Percentiles rank a stretch among this genome's conserved stretches.
These are phyloP conservation scores for Paramecium sonneborni DNA, from an alignment of 73 alveolate species.

Conservation along the genomic window DNA sequence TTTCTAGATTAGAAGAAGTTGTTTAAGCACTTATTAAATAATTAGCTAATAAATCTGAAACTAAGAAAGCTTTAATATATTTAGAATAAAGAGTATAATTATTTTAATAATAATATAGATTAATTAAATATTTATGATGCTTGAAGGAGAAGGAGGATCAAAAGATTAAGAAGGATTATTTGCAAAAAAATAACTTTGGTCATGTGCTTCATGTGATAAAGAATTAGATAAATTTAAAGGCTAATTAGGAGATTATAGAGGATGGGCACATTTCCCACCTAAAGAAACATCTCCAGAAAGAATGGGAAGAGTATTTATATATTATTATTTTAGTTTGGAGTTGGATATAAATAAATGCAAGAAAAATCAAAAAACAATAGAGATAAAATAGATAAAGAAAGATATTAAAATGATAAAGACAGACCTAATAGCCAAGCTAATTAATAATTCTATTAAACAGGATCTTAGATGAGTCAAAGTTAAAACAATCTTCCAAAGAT, in stretches of 20 bases:
- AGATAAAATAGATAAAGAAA: slow-evolving; percentile 45
- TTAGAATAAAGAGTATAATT: slow-evolving; percentile 52
- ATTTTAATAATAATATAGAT: neutral
- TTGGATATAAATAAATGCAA: slow-evolving; percentile 40
- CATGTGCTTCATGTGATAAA: slow-evolving; percentile 67
- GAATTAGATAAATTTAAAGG: slow-evolving; percentile 60
- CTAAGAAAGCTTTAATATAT: slow-evolving; percentile 55
- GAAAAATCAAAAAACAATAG: slow-evolving; percentile 9
- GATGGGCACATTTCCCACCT: slow-evolving; percentile 70
- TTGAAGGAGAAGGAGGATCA: slow-evolving; percentile 44
- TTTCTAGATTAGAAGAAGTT: slow-evolving; percentile 62
- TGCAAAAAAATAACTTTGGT: slow-evolving; percentile 64
- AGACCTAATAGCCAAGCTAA: slow-evolving; percentile 17
- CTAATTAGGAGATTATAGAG: slow-evolving; percentile 56
- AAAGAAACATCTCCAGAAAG: slow-evolving; percentile 69
- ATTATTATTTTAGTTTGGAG: slow-evolving; percentile 22
- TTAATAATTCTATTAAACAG: neutral
- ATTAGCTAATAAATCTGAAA: slow-evolving; percentile 62
- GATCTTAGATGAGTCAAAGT: slow-evolving; percentile 12
- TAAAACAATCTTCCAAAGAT: slow-evolving; percentile 14
- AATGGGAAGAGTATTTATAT: slow-evolving; percentile 65
- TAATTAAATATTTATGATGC: neutral
- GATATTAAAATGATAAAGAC: slow-evolving; percentile 9
- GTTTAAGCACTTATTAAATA: slow-evolving; percentile 44
- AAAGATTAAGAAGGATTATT: slow-evolving; percentile 41